phyloP scores from a whole-genome alignment of 1,284 basidiomycete species.

The Phenoliferia sp. region DNA sequence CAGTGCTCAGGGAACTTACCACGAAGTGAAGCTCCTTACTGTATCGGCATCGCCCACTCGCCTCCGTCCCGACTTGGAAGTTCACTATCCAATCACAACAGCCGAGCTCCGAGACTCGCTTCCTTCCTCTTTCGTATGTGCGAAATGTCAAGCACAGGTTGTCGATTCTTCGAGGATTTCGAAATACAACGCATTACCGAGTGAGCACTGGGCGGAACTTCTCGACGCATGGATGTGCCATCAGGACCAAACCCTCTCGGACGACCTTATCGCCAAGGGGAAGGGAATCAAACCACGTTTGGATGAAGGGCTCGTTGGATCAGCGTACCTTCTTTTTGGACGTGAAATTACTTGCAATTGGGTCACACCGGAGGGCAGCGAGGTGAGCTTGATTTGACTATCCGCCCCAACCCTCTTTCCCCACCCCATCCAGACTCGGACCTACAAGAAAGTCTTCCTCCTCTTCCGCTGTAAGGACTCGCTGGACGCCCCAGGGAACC shows the following conservation, averaged over 20 bases:
- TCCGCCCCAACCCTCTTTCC: constrained; percentile 2
- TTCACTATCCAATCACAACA: constrained; percentile 34
- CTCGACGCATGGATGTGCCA: constrained; percentile 99
- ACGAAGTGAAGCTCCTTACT: constrained; percentile 62
- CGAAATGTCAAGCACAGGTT: constrained; percentile 51
- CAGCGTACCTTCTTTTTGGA: constrained; percentile 75
- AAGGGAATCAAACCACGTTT: constrained; percentile 72
- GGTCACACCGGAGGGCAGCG: constrained; percentile 46
- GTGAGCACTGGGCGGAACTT: constrained; percentile 93
- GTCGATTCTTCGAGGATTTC: constrained; percentile 21
- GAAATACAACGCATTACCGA: constrained; percentile 78
- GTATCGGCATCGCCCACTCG: constrained; percentile 33
- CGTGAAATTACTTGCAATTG: constrained; percentile 48
- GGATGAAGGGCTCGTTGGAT: constrained; percentile 72
- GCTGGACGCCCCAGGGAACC: constrained; percentile 38
- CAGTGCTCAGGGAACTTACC: constrained; percentile 45
- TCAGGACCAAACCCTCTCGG: constrained; percentile 68
- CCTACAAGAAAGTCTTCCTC: constrained; percentile 68
- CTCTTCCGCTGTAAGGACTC: constrained; percentile 35
- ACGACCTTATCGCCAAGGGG: constrained; percentile 60
- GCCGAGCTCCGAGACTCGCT: constrained; percentile 33
- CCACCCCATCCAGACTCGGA: constrained; percentile 46
- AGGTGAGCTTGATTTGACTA: constrained; percentile 51
- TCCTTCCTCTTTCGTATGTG: constrained; percentile 62
- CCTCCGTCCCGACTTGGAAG: constrained; percentile 37